A percentile compares a stretch with the other conserved stretches of the same genome.
These are phyloP conservation scores for Fusarium bactridioides DNA, from an alignment of 2,329 filamentous ascomycete species.

Conservation along the genomic window DNA sequence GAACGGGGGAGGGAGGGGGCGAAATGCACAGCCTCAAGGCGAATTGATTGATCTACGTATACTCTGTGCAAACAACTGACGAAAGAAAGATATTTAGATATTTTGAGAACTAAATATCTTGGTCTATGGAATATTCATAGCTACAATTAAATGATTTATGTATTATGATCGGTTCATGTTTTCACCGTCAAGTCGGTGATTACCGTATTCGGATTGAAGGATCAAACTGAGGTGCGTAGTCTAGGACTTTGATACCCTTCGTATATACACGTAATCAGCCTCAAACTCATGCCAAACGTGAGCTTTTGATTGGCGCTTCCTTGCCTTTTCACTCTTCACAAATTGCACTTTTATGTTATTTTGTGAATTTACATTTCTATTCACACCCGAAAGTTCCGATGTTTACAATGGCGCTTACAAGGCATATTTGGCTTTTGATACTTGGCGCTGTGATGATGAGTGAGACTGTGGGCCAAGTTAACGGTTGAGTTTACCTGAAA, in stretches of 20 bases:
- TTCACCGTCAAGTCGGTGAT: neutral
- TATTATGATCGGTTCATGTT: neutral
- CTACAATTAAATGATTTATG: too few species aligned
- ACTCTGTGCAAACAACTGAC: neutral
- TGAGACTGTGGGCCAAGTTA: too few species aligned
- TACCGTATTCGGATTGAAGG: constrained; percentile 12
- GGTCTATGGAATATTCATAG: neutral
- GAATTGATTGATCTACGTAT: constrained; percentile 11
- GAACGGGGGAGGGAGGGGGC: neutral
- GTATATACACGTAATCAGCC: constrained; percentile 4
- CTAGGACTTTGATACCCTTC: neutral
- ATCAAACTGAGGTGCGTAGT: neutral
- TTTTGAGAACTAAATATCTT: neutral
- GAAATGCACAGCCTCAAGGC: constrained; percentile 15
- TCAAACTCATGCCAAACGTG: neutral
- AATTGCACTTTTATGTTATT: neutral
- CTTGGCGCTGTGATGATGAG: too few species aligned
- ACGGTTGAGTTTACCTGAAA: neutral
- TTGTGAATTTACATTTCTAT: neutral
- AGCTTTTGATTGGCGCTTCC: neutral
- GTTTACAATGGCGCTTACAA: neutral
- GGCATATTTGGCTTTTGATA: neutral
- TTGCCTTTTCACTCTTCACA: neutral
- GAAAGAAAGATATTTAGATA: neutral
- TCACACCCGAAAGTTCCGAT: neutral